These are phyloP conservation scores for Vinca minor DNA, from an alignment of 257 asterid species.

Conservation along the genomic window DNA sequence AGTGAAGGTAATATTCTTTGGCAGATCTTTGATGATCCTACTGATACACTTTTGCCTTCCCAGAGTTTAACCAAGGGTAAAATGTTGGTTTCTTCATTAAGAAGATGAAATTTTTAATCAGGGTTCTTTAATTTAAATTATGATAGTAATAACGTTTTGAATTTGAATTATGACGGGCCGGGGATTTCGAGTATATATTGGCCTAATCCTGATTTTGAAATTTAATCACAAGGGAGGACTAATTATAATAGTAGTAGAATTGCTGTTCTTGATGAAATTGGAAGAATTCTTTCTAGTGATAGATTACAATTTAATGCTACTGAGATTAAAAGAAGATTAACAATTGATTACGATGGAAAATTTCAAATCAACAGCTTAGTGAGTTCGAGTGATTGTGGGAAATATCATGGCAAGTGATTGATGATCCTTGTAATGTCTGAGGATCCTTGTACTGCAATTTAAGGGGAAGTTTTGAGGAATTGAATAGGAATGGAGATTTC, in stretches of 20 bases:
- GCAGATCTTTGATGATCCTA: slow-evolving; percentile 37
- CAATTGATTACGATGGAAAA: slow-evolving; percentile 59
- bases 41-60: slow-evolving; percentile 54
- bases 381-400: slow-evolving; percentile 51
- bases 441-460: too few relatives aligned
- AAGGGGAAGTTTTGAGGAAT: too few relatives aligned
- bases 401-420: slow-evolving; percentile 51
- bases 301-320: slow-evolving; percentile 31
- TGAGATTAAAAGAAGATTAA: slow-evolving; percentile 47
- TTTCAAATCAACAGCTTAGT: slow-evolving; percentile 49
- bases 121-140: slow-evolving; percentile 49
- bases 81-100: slow-evolving; percentile 34
- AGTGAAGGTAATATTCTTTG: slow-evolving; percentile 34
- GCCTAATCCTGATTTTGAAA: slow-evolving; percentile 44
- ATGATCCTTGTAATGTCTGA: slow-evolving; percentile 37
- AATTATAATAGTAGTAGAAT: slow-evolving; percentile 55
- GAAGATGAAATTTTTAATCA: slow-evolving; percentile 33
- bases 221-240: slow-evolving; percentile 40
- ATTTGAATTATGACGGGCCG: slow-evolving; percentile 50
- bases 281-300: slow-evolving; percentile 56
- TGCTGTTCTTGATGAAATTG: slow-evolving; percentile 42
- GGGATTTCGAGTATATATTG: slow-evolving; percentile 49
- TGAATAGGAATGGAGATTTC: too few relatives aligned
- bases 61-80: slow-evolving; percentile 49
- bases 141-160: slow-evolving; percentile 53